Base-by-base conservation (phyloP, 805 yeast species). In the Saccharomyces kudriavzevii region DNA sequence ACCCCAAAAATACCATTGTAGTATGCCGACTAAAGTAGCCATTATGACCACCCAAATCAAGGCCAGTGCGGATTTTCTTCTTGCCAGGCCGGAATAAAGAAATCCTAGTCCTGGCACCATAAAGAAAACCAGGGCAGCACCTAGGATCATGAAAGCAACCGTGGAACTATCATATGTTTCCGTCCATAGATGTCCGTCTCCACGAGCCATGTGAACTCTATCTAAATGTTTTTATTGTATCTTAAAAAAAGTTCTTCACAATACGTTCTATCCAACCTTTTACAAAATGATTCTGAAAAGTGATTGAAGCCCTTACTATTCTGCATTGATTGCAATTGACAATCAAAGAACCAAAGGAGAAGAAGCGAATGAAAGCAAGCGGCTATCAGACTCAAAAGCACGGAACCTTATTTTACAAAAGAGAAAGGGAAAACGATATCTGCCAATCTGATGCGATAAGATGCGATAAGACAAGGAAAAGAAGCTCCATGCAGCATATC, bases 1-100 rank as follows among this genome's bases (percentile, higher is more conserved):
- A n/a, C 97, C 97, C 97, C 98, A 94, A 67, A 92, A 89, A 70
- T 90, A 92, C 98, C 98, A 92, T 67, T 90, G 96, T 65, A 90
- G 81, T 52, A 82, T 77, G 1, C 87, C 89, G 6, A 89, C 82
- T 58, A 85, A 77, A 5, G 87, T 82, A 5, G 89, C 79, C 78
- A 84, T 79, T 45, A 89, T 67, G n/a, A 81, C 82, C 8, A 85
- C 81, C 87, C 95, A 89, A 29, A 90, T 83, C 79, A 89, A 79
- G 17, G 92, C 84, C 48, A 90, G 74, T 0, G 97, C 96, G n/a
- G 89, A 83, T 69, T 90, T 90, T 64, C 97, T 75, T 65, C 97
- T 76, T 11, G 96, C 92, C 56, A 91, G 76, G 14, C 98, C 99
- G 10, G 96, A 85, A 70, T 92, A 92, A 43, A 92, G 76, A 66